Evolutionary conservation across 2,329 filamentous ascomycete genomes (phyloP).

Genomic region (Xylaria sp.): DNA sequence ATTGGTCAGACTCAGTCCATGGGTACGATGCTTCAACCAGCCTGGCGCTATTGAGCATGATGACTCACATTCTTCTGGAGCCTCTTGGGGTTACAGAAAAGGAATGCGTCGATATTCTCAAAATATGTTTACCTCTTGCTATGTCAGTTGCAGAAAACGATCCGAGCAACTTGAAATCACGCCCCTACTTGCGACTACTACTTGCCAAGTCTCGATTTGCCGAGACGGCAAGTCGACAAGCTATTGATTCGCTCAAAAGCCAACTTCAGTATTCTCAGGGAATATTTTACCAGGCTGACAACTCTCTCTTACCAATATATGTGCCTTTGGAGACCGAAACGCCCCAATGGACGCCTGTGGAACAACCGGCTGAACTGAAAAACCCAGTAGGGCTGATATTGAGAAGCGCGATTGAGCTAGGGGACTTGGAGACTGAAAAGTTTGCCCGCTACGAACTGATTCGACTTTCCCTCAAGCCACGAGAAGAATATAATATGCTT

Average conservation of each 20-base stretch:
- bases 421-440: conserved; percentile 36
- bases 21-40: conserved; percentile 39
- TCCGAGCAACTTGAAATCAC: conserved; percentile 35
- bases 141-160: conserved; percentile 37
- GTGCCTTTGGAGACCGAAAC: conserved; percentile 34
- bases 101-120: conserved; percentile 29
- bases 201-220: conserved; percentile 36
- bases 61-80: conserved; percentile 34
- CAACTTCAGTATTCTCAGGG: conserved; percentile 31
- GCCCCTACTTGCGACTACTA: conserved; percentile 39
- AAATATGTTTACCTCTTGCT: conserved; percentile 35
- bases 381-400: conserved; percentile 30
- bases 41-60: conserved; percentile 38
- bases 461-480: conserved; percentile 33
- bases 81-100: conserved; percentile 20
- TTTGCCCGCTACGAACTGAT: conserved; percentile 37
- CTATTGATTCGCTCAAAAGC: conserved; percentile 22
- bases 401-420: conserved; percentile 33
- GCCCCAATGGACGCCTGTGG: conserved; percentile 35
- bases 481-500: conserved; percentile 33
- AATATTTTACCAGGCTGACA: conserved; percentile 22
- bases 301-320: conserved; percentile 36
- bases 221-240: conserved; percentile 28
- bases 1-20: conserved; percentile 36
- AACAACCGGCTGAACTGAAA: conserved; percentile 31